phyloP scores from a whole-genome alignment of 768 basidiomycete genomes.

The Collybia nuda region DNA sequence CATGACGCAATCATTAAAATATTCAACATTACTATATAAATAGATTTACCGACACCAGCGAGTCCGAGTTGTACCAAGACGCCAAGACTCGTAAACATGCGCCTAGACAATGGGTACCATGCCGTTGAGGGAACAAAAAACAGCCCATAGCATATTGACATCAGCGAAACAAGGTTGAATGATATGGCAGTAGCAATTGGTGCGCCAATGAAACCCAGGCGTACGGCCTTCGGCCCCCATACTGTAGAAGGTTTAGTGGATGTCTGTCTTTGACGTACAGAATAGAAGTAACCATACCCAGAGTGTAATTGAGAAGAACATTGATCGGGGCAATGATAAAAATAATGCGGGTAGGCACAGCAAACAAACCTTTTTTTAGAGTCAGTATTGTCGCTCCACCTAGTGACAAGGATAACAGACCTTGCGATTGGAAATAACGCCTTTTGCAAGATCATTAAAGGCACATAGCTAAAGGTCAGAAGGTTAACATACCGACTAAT shows the following conservation, averaged over 20 bases:
- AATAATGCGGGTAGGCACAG: slow-evolving; percentile 82
- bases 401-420: slow-evolving; percentile 25
- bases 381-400: slow-evolving; percentile 1
- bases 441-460: slow-evolving; percentile 24
- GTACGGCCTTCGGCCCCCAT: slow-evolving; percentile 78
- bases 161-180: slow-evolving; percentile 77
- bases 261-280: too few relatives aligned
- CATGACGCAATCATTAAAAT: not conserved
- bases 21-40: not conserved
- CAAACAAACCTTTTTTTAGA: slow-evolving; percentile 60
- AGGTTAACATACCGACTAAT: slow-evolving; percentile 37
- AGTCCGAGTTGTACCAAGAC: slow-evolving; percentile 74
- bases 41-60: slow-evolving; percentile 67
- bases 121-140: slow-evolving; percentile 67
- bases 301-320: slow-evolving; percentile 74
- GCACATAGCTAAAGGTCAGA: slow-evolving; percentile 2
- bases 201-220: slow-evolving; percentile 89
- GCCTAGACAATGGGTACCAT: slow-evolving; percentile 73
- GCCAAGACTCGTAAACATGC: slow-evolving; percentile 67
- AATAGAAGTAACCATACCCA: slow-evolving; percentile 50
- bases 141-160: slow-evolving; percentile 64
- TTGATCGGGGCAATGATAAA: slow-evolving; percentile 86
- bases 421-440: slow-evolving; percentile 84
- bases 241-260: slow-evolving; percentile 35
- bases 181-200: slow-evolving; percentile 88